These are phyloP conservation scores for Apiospora arundinis DNA, from an alignment of 2,329 filamentous ascomycete genomes.

Conservation along the genomic window DNA sequence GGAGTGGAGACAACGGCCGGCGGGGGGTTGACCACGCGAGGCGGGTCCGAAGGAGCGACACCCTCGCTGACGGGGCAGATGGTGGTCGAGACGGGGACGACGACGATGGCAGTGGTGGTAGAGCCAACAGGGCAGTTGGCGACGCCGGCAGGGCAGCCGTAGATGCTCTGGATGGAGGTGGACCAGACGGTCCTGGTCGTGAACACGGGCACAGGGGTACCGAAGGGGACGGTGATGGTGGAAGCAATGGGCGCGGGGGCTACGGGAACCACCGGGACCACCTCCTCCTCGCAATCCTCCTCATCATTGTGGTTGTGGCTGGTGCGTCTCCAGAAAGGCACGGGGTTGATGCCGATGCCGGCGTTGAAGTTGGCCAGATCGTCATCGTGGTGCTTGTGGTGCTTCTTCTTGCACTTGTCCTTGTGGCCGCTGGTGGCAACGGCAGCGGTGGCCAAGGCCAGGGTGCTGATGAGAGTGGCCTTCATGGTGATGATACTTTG, in stretches of 20 bases:
- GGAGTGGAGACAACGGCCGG: not conserved
- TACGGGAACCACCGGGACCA: not conserved
- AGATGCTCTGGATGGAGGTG: slow-evolving; percentile 13
- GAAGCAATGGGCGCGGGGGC: not conserved
- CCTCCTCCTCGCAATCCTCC: not conserved
- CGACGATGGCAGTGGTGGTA: not conserved
- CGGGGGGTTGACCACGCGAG: not conserved
- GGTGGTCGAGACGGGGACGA: slow-evolving; percentile 21
- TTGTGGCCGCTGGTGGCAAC: slow-evolving; percentile 6
- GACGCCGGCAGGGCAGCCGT: not conserved
- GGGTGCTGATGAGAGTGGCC: slow-evolving; percentile 12
- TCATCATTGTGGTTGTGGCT: slow-evolving; percentile 6
- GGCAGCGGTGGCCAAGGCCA: slow-evolving; percentile 23
- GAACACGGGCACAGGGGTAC: not conserved
- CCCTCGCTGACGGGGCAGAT: slow-evolving; percentile 19
- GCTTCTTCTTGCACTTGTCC: slow-evolving; percentile 20
- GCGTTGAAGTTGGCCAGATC: not conserved
- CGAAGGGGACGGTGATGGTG: not conserved
- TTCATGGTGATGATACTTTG: slow-evolving; percentile 21
- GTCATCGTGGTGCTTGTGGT: not conserved
- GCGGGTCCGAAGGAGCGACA: not conserved
- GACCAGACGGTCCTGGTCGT: not conserved
- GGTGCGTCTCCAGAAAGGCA: not conserved
- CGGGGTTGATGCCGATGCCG: not conserved
- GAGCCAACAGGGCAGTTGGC: slow-evolving; percentile 9